A percentile compares a stretch with the other conserved stretches of the same genome.
Evolutionary conservation across 1,139 yeast genomes (phyloP).

Genomic region (Blastobotrys capitulatus): DNA sequence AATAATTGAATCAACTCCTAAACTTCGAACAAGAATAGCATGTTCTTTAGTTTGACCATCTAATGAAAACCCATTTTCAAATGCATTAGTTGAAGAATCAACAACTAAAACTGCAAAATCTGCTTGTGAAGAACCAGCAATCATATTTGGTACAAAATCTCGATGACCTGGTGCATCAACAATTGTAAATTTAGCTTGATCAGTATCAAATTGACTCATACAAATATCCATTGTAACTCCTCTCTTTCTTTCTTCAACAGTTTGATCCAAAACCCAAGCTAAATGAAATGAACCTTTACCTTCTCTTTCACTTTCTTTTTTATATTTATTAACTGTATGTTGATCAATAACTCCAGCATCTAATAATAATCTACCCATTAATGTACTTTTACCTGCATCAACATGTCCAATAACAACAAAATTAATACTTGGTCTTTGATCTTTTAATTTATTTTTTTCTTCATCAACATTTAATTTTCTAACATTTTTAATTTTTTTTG

Average conservation of each 20-base stretch:
- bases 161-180: conserved; percentile 98
- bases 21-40: conserved; percentile 69
- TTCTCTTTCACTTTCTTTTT: conserved; percentile 70
- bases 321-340: conserved; percentile 66
- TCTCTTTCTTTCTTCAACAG: conserved; percentile 71
- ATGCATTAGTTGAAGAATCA: conserved; percentile 78
- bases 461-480: conserved; percentile 17
- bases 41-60: conserved; percentile 97
- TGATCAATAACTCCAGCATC: conserved; percentile 80
- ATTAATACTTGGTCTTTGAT: conserved; percentile 19
- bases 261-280: conserved; percentile 98
- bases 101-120: conserved; percentile 69
- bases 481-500: conserved; percentile 1
- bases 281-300: conserved; percentile 94
- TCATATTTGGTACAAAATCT: conserved; percentile 98
- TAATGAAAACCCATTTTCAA: conserved; percentile 78
- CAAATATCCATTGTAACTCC: conserved; percentile 96
- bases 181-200: conserved; percentile 62
- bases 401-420: conserved; percentile 69
- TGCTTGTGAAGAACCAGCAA: conserved; percentile 88
- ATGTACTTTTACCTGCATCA: conserved; percentile 95
- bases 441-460: conserved; percentile 15
- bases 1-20: conserved; percentile 72
- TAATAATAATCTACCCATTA: conserved; percentile 81
- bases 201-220: conserved; percentile 75